Evolutionary conservation across 805 yeast genomes (phyloP), one percentile per base, ranked within the genome.

Genomic region (Grigorovia yakushimaensis): DNA sequence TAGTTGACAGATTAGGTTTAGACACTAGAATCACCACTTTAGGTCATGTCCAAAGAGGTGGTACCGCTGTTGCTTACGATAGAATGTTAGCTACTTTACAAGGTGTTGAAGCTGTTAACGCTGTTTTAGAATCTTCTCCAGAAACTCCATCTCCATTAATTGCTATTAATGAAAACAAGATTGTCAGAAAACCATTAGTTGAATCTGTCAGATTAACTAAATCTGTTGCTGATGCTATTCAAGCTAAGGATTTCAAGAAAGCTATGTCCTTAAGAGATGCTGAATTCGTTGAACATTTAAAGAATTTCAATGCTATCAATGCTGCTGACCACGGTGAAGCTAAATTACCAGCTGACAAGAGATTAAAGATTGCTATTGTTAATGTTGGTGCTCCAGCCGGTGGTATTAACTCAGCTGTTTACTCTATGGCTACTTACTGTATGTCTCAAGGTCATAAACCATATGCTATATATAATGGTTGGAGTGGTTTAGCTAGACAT

Each of bases 1-100:
- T 84, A 50, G 85, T 79, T 18, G 76, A 73, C 42, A 77, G 73
- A 53, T 66, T 84, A 49, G 88, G 88, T 10, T 67, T 84, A 45
- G 94, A 84, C 61, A 84, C 91, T 5, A 73, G 94, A 68, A 74
- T 82, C 56, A 83, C 91, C 44, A 81, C 84, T 4, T 68, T 83
- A 56, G 91, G 91, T 21, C 91, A 83, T 55, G 89, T 83, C 40
- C 91, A 83, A 68, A 73, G 91, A 69, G 91, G 91, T 68, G 91
- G 91, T 59, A 73, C 83, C 20, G 88, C 91, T 1, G 87, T 81
- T 43, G 87, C 88, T 1, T 80, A 69, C 56, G 91, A 83, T 62
- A 70, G 91, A 57, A 64, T 78, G 58, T 65, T 84, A 52, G 88
- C 88, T 35, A 83, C 91, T 20, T 60, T 83, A 53, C 91, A 83